Conservation (phyloP, 305 asterid genomes). For the Withania somnifera region DNA sequence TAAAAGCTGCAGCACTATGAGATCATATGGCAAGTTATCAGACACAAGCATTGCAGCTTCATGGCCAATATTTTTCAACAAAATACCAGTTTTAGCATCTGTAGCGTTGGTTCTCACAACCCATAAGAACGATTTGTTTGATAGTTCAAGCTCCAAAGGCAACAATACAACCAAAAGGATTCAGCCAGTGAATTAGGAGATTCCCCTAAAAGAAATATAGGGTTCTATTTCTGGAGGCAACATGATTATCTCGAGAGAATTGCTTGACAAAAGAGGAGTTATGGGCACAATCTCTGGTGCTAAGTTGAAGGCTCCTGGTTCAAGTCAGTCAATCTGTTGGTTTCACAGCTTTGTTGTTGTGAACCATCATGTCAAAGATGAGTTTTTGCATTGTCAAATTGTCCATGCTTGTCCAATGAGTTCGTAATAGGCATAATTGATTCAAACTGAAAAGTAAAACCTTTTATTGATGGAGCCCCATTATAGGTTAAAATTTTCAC, state of each 20-base stretch:
- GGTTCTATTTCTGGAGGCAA: background rate
- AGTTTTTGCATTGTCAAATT: constrained; percentile 23
- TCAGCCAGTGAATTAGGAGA: constrained; percentile 21
- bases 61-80: constrained; percentile 12
- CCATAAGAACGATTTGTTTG: constrained; percentile 56
- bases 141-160: constrained; percentile 64
- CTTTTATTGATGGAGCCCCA: constrained; percentile 27
- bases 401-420: constrained; percentile 34
- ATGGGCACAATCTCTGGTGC: constrained; percentile 33
- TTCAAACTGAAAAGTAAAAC: constrained; percentile 28
- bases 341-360: constrained; percentile 7
- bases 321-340: constrained; percentile 30
- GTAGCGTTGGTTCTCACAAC: constrained; percentile 32
- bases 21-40: no score
- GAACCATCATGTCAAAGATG: constrained; percentile 16
- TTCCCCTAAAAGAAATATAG: background rate
- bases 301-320: constrained; percentile 42
- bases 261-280: constrained; percentile 53
- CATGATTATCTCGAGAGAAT: constrained; percentile 4
- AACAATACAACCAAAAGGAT: constrained; percentile 40
- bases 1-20: no score
- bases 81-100: constrained; percentile 1
- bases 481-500: background rate
- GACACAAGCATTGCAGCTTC: no score
- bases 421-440: constrained; percentile 41